These are phyloP conservation scores for Aphanomyces invadans DNA, from an alignment of 352 stramenopile genomes.

Conservation along the genomic window DNA sequence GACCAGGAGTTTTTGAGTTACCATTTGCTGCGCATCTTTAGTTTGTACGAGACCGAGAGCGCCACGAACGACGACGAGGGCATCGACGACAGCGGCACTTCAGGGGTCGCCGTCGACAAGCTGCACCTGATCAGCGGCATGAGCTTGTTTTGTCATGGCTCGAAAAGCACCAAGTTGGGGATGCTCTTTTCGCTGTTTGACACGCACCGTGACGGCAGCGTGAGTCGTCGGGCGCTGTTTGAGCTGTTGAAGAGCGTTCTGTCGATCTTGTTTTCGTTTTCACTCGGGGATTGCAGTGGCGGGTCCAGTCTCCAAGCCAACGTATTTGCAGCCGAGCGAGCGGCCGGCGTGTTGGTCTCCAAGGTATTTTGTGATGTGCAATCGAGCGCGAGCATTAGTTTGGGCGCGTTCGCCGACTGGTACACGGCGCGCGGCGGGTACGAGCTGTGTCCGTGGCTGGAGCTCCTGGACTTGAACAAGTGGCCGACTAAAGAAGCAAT, in stretches of 20 bases:
- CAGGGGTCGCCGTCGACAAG: constrained; percentile 58
- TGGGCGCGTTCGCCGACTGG: constrained; percentile 95
- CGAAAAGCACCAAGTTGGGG: constrained; percentile 92
- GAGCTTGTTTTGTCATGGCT: constrained; percentile 90
- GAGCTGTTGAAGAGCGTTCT: constrained; percentile 77
- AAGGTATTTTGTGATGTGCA: constrained; percentile 77
- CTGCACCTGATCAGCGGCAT: constrained; percentile 75
- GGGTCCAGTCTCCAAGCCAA: constrained; percentile 64
- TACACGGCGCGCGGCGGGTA: constrained; percentile 89
- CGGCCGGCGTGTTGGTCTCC: constrained; percentile 86
- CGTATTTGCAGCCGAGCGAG: constrained; percentile 70
- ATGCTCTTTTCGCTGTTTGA: constrained; percentile 82
- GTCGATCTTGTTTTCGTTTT: constrained; percentile 78
- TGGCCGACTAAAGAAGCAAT: constrained; percentile 87
- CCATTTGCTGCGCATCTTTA: constrained; percentile 74
- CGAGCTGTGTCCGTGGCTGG: constrained; percentile 92
- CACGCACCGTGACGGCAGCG: constrained; percentile 44
- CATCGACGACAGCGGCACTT: constrained; percentile 30
- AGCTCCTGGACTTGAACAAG: constrained; percentile 93
- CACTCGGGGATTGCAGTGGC: constrained; percentile 63
- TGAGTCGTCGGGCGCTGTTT: constrained; percentile 68
- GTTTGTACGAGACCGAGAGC: constrained; percentile 73
- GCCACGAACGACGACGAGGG: constrained; percentile 31
- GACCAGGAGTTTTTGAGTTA: constrained; percentile 85
- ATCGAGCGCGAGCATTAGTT: constrained; percentile 73